Percentiles rank a stretch among this genome's conserved stretches.
phyloP scores from a whole-genome alignment of 1,139 yeast species.

The Zygoascus meyerae region DNA sequence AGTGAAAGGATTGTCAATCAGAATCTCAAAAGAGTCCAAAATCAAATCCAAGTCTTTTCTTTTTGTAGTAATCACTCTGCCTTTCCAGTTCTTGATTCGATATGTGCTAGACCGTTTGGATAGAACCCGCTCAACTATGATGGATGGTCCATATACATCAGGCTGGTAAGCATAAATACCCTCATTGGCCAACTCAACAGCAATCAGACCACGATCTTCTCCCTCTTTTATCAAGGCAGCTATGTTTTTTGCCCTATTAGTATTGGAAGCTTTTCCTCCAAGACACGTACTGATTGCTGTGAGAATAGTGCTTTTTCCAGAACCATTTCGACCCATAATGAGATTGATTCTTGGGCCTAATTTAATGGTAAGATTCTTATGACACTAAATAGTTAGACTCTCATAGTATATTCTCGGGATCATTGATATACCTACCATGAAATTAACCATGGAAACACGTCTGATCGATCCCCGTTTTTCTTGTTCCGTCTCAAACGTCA shows the following conservation, averaged over 20 bases:
- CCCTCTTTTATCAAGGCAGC: slow-evolving; percentile 77
- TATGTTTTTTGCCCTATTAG: slow-evolving; percentile 73
- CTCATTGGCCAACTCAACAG: slow-evolving; percentile 51
- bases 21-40: slow-evolving; percentile 63
- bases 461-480: slow-evolving; percentile 8
- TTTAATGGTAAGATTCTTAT: slow-evolving; percentile 65
- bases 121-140: slow-evolving; percentile 56
- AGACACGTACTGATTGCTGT: slow-evolving; percentile 88
- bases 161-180: slow-evolving; percentile 62
- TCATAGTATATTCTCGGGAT: background rate
- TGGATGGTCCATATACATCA: slow-evolving; percentile 58
- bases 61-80: slow-evolving; percentile 52
- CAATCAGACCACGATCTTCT: slow-evolving; percentile 53
- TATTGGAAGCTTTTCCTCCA: slow-evolving; percentile 92
- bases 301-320: slow-evolving; percentile 89
- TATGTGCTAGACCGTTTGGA: slow-evolving; percentile 46
- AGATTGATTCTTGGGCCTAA: slow-evolving; percentile 85
- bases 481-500: slow-evolving; percentile 5
- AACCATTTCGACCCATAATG: slow-evolving; percentile 90
- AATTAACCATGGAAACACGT: slow-evolving; percentile 10
- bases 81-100: slow-evolving; percentile 46
- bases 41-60: slow-evolving; percentile 64
- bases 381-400: slow-evolving; percentile 44
- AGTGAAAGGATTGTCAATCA: slow-evolving; percentile 88
- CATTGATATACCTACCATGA: slow-evolving; percentile 6